Evolutionary conservation across 1,284 basidiomycete genomes (phyloP), one percentile per base, ranked within the genome.

Genomic region (Schizophyllum commune): DNA sequence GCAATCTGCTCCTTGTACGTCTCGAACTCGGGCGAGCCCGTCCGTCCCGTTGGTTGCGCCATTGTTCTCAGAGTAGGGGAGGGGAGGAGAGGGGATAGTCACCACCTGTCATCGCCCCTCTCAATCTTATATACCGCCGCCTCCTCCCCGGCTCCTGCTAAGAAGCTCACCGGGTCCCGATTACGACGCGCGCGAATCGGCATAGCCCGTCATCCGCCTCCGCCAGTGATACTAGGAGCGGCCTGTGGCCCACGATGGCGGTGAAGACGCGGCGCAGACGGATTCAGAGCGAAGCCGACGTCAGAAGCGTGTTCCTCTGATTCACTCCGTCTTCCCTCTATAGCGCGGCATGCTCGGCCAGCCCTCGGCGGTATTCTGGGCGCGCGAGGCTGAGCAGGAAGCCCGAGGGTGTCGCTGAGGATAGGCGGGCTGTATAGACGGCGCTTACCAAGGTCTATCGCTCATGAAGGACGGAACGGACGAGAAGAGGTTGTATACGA

Each of bases 401-500:
- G 27, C 27, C 27, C 27, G 27, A 27, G 27, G 27, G 27, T 27
- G 27, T 27, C 27, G 27, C 27, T 27, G 27, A 27, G 27, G 27
- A 27, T 27, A 27, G 27, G 2, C 27, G 27, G 27, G 27, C 27
- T 27, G 27, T 27, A 27, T 27, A 27, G 27, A 27, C 3, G 27
- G 27, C 27, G 27, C 27, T 27, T 27, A 27, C 27, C 27, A 27
- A 27, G 27, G 27, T 27, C 27, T 27, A 27, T 27, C 27, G 27
- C 27, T 27, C 27, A 27, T 27, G 27, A 27, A 27, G 27, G 27
- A 27, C 27, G 27, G 27, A 27, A 27, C 52, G 51, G 61, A 9
- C 53, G 59, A 52, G 69, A 69, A n/a, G 71, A 72, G 17, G 66
- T 59, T 17, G 64, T 63, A 47, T 47, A 13, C 39, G 17, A 47